phyloP scores from a whole-genome alignment of 2,329 filamentous ascomycete genomes.

The Fusarium tanahbumbuense region DNA sequence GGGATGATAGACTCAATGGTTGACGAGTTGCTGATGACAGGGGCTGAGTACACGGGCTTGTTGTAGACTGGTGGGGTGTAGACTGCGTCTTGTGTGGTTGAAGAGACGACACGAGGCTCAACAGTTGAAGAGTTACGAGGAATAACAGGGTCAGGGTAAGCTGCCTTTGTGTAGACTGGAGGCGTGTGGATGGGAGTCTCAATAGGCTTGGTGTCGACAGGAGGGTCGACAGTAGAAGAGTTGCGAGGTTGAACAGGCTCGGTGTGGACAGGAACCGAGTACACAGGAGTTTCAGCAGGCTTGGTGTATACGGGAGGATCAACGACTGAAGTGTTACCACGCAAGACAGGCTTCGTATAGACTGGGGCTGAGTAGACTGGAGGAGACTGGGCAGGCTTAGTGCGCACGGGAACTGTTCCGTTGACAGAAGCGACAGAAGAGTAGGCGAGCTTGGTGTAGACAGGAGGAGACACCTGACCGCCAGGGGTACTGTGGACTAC shows the following conservation, averaged over 20 bases:
- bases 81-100: not conserved
- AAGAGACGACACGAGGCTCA: not conserved
- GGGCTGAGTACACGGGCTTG: conserved; percentile 11
- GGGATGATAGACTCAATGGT: conserved; percentile 9
- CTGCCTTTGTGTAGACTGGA: conserved; percentile 22
- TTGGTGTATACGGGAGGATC: conserved; percentile 13
- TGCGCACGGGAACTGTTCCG: conserved; percentile 13
- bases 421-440: conserved; percentile 14
- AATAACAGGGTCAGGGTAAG: not conserved
- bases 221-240: conserved; percentile 10
- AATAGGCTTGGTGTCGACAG: conserved; percentile 20
- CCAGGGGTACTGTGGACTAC: conserved; percentile 13
- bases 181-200: conserved; percentile 27
- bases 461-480: conserved; percentile 20
- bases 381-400: conserved; percentile 10
- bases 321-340: conserved; percentile 13
- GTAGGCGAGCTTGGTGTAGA: conserved; percentile 23
- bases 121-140: conserved; percentile 6
- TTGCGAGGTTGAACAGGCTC: conserved; percentile 18
- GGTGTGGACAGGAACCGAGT: conserved; percentile 28
- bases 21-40: conserved; percentile 22
- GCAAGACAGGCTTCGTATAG: conserved; percentile 19
- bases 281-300: not conserved
- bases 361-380: conserved; percentile 22
- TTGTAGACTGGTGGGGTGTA: conserved; percentile 31